Evolutionary conservation across 73 alveolate genomes (phyloP), one percentile per base, ranked within the genome.

Genomic region (Tetrahymena borealis): DNA sequence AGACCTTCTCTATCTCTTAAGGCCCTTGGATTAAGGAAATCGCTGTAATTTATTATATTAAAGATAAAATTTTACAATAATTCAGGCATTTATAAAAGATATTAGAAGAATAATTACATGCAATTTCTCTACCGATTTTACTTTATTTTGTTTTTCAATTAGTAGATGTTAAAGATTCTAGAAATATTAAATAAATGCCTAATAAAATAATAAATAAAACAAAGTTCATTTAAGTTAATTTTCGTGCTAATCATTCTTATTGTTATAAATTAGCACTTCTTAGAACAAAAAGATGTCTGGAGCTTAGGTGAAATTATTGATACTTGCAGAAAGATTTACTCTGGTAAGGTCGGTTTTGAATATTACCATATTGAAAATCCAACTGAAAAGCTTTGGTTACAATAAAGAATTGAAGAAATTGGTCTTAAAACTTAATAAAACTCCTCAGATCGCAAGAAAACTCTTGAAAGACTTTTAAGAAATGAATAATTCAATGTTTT

Each of bases 341-440:
- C 96, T 38, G 97, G 96, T 13, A 94, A 79, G 41, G 94, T 95
- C 15, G 98, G 98, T 32, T 95, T 96, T 11, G 98, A 96, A 40
- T 96, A 92, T 90, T 95, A 94, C 97, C 98, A 96, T 39, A 94
- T 96, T 33, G 90, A 94, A 18, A 90, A 78, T 77, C 78, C 95
- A 38, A 98, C 95, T 4, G 97, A 95, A 85, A 94, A 97, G 94
- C 93, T 94, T 78, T 96, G 98, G 98, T 92, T 96, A 42, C 91
- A 96, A 92, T 94, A 93, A 35, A 90, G 92, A 36, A 90, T 96
- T 79, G 98, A 96, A 94, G 96, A 93, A 11, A 43, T 90, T 16
- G 95, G 90, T 13, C 94, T 39, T 40, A 95, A 95, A 18, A 78
- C 41, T 32, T 79, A 93, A 12, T 90, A 94, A 24, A 79, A 42